Base-by-base conservation (phyloP, 345 rosid genomes). In the Chamaenerion angustifolium region DNA sequence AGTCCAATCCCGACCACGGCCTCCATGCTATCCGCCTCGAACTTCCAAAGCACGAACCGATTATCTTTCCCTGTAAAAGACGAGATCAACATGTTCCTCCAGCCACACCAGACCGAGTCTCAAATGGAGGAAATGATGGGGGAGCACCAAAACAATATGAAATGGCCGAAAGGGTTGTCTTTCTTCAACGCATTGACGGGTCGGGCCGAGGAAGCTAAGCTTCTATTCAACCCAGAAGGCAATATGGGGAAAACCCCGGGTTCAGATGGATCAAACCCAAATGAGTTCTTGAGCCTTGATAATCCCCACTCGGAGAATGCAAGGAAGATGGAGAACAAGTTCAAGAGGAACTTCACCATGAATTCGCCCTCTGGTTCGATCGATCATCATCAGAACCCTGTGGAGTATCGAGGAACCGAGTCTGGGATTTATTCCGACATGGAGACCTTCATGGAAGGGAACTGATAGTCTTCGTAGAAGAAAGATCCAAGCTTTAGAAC, bases 121-220 rank as follows among this genome's bases (percentile, higher is more conserved):
- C 65, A 57, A 47, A 68, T 74, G 69, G 82, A 79, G 3, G 77
- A 65, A 6, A 66, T 74, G 74, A 77, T 77, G 70, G 81, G 72
- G 35, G 90, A 84, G 25, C 88, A 77, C 1, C 86, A 87, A 60
- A 75, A 62, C 1, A 96, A 92, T 62, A 80, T 82, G 70, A 82
- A 92, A 69, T 84, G 99, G 99, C 95, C 96, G 0, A 74, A 76
- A 23, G 95, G 95, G 48, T 55, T 82, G 62, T 78, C 94, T 25
- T 54, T 87, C 70, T 87, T 84, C 71, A 80, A 73, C 57, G 96
- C 90, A 4, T 71, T 92, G 50, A 80, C 94, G 1, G 81, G 88
- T n/a, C 74, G 72, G 45, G 65, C 76, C 2, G 90, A 84, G 1
- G 82, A 80, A 43, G 85, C 84, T 45, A 82, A 76, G 68, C 94